Conservation (phyloP, 176 grass and related monocot species). For the Musa itinerans region DNA sequence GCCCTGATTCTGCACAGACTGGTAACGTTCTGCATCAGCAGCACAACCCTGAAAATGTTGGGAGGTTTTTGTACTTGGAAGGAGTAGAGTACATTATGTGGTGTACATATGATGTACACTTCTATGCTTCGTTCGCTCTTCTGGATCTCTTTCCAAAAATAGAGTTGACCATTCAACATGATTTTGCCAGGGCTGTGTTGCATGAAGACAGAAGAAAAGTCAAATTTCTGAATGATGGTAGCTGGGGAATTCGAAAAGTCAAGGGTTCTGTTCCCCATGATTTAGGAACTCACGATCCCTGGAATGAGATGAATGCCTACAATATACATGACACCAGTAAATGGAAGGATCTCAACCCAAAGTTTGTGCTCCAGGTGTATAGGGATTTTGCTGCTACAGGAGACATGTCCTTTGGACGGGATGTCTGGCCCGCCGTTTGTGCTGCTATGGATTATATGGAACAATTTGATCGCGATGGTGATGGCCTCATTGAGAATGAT, state of each 20-base stretch:
- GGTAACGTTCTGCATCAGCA: constrained; percentile 22
- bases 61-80: constrained; percentile 87
- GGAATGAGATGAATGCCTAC: constrained; percentile 94
- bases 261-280: constrained; percentile 87
- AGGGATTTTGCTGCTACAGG: constrained; percentile 80
- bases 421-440: constrained; percentile 78
- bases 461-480: constrained; percentile 76
- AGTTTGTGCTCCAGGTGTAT: constrained; percentile 83
- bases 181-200: constrained; percentile 82
- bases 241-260: constrained; percentile 67
- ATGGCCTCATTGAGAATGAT: constrained; percentile 79
- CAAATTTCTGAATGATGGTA: constrained; percentile 78
- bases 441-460: constrained; percentile 92
- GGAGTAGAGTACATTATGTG: constrained; percentile 96
- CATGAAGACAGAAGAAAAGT: constrained; percentile 72
- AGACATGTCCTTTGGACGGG: constrained; percentile 59
- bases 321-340: constrained; percentile 95
- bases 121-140: constrained; percentile 92
- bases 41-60: constrained; percentile 63
- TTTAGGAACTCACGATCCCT: constrained; percentile 82
- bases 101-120: constrained; percentile 93
- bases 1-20: constrained; percentile 22
- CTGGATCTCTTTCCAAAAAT: constrained; percentile 86
- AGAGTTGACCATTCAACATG: constrained; percentile 76
- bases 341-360: constrained; percentile 95